A percentile compares a stretch with the other conserved stretches of the same genome.
These are phyloP conservation scores for Pilatotrama ljubarskyi DNA, from an alignment of 768 basidiomycete species.

Conservation along the genomic window DNA sequence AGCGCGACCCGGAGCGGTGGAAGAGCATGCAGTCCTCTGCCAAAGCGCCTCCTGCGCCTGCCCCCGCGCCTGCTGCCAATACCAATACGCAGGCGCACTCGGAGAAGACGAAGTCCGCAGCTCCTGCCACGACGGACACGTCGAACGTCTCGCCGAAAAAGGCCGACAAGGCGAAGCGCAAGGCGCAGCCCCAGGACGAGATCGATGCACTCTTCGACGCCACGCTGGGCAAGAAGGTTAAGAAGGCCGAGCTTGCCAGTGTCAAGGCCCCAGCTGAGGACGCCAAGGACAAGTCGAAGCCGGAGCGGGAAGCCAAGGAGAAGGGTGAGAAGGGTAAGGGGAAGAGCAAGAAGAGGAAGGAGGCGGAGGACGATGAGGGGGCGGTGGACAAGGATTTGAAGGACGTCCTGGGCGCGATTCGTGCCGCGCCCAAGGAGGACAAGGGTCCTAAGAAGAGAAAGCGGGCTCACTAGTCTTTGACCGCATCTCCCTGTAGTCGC, in stretches of 20 bases:
- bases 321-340: constrained; percentile 8
- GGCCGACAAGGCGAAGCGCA: constrained; percentile 50
- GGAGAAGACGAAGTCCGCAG: not conserved
- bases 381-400: constrained; percentile 41
- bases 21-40: constrained; percentile 52
- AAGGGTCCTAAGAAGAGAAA: constrained; percentile 37
- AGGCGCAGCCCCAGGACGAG: constrained; percentile 53
- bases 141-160: not conserved
- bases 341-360: constrained; percentile 16
- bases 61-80: constrained; percentile 1
- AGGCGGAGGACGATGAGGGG: not conserved
- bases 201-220: constrained; percentile 73
- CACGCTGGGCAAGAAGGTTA: constrained; percentile 57
- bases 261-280: constrained; percentile 10
- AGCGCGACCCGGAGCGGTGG: constrained; percentile 85
- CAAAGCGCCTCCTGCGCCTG: constrained; percentile 29
- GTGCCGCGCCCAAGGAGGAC: constrained; percentile 52
- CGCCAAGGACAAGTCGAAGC: constrained; percentile 8
- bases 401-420: constrained; percentile 60
- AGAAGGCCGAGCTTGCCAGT: constrained; percentile 48
- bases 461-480: constrained; percentile 4
- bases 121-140: not conserved
- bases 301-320: constrained; percentile 2
- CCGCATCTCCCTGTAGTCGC: not conserved
- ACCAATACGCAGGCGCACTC: not conserved